A percentile compares a stretch with the other conserved stretches of the same genome.
These are phyloP conservation scores for Taxawa tesnikishii DNA, from an alignment of 2,329 filamentous ascomycete species.

Conservation along the genomic window DNA sequence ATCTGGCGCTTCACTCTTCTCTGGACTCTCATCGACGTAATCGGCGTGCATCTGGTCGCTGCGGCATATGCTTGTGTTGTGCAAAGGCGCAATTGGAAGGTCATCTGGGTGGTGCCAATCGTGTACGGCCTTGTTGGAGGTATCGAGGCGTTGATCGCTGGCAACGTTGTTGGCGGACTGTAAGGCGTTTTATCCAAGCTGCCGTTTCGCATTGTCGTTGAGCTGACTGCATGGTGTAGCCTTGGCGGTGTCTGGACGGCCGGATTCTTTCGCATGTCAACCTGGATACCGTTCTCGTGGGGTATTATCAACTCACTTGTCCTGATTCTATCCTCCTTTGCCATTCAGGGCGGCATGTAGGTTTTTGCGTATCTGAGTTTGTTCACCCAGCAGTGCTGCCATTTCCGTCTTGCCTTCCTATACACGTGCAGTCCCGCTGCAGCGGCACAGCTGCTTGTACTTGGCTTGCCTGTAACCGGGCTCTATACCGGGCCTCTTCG, in stretches of 20 bases:
- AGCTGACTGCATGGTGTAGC: constrained; percentile 28
- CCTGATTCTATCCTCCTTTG: constrained; percentile 76
- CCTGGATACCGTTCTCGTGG: constrained; percentile 88
- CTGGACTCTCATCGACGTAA: constrained; percentile 76
- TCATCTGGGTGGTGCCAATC: constrained; percentile 59
- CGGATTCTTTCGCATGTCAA: constrained; percentile 82
- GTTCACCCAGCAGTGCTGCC: too few relatives aligned
- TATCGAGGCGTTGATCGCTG: constrained; percentile 65
- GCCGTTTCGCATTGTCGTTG: too few relatives aligned
- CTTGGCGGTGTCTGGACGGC: constrained; percentile 69
- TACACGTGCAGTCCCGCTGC: too few relatives aligned
- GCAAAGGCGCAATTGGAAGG: constrained; percentile 46
- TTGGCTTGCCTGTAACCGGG: too few relatives aligned
- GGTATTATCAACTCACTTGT: constrained; percentile 72
- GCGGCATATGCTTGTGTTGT: constrained; percentile 60
- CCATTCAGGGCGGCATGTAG: constrained; percentile 84
- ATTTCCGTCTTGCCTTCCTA: too few relatives aligned
- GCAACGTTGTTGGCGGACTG: constrained; percentile 71
- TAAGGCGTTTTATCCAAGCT: constrained; percentile 37
- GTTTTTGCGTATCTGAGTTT: too few relatives aligned
- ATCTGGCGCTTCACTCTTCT: constrained; percentile 79
- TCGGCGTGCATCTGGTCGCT: constrained; percentile 60
- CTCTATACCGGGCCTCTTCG: too few relatives aligned
- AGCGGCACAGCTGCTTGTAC: too few relatives aligned
- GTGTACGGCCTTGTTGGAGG: constrained; percentile 61